Evolutionary conservation across 495 filamentous ascomycete species (phyloP).

Genomic region (Talaromyces wortmannii): DNA sequence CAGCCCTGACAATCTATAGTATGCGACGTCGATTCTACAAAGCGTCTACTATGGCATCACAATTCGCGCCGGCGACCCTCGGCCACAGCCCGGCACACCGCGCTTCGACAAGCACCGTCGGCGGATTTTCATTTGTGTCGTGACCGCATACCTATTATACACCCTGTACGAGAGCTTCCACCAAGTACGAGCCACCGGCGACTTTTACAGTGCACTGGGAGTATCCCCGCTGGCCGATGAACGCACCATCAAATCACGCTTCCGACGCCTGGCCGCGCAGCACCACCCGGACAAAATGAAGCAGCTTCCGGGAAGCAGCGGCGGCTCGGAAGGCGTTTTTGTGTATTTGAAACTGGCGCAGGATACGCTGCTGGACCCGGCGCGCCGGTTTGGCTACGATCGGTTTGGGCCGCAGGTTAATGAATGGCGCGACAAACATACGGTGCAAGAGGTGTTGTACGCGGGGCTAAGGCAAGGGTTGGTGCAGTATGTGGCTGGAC

Average conservation of each 20-base stretch:
- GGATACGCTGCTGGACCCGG: conserved; percentile 74
- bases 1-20: conserved; percentile 30
- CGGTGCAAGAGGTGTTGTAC: conserved; percentile 65
- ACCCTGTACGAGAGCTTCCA: conserved; percentile 91
- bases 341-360: conserved; percentile 75
- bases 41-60: conserved; percentile 80
- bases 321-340: conserved; percentile 55
- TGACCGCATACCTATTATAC: conserved; percentile 79
- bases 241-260: conserved; percentile 72
- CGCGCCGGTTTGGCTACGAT: conserved; percentile 85
- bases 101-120: conserved; percentile 66
- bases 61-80: conserved; percentile 84
- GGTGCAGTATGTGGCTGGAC: conserved; percentile 60
- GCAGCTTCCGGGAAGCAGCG: conserved; percentile 4
- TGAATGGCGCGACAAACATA: conserved; percentile 60
- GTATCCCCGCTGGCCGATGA: conserved; percentile 64
- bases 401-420: conserved; percentile 77
- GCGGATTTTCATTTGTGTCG: conserved; percentile 74
- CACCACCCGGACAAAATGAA: conserved; percentile 86
- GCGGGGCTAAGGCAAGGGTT: conserved; percentile 51
- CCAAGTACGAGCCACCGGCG: conserved; percentile 57
- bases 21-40: conserved; percentile 74
- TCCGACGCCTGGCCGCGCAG: conserved; percentile 74
- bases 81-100: conserved; percentile 65
- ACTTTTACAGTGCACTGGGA: conserved; percentile 72